Evolutionary conservation across 1,284 basidiomycete species (phyloP), one percentile per base, ranked within the genome.

Genomic region (Pascua sp.): DNA sequence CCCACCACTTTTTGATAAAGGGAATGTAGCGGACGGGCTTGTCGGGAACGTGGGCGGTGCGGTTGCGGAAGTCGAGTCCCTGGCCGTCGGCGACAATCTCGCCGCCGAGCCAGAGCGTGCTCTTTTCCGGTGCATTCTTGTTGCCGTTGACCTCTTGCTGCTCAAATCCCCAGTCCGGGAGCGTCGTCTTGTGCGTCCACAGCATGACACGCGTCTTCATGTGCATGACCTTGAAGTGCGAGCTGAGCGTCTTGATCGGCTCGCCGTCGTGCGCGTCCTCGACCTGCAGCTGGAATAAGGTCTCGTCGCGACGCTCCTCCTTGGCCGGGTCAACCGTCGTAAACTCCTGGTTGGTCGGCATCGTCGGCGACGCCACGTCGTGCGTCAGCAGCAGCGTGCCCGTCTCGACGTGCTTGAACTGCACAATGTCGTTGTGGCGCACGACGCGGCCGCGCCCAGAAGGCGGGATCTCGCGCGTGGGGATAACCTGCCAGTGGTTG

Each of bases 81-180:
- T 80, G 85, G 60, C 86, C 87, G 58, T 85, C 86, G 12, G 81
- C 80, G 13, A 91, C 76, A 55, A 99, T 87, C 42, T 91, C 85
- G 65, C 96, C 87, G 13, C 90, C 87, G 74, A 84, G 89, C 96
- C 96, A 99, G 18, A 86, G 83, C 2, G 89, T 87, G 11, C 85
- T 86, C 72, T 86, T 87, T 62, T 98, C 96, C 18, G 82, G 77
- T 7, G 87, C 81, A 59, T 90, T 93, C 82, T 98, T 99, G 81
- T 97, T 94, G 0, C 96, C 96, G 70, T 99, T 98, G 65, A 99
- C 85, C 72, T 98, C 96, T 70, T 98, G 93, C 77, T 98, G 96
- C 69, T 88, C 89, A 81, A 87, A 94, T 1, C 86, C 96, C 96
- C 96, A 98, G 2, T 94, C 93, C 0, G 96, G 96, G 11, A 99